Evolutionary conservation across 169 alveolate species (phyloP).

Genomic region (Plasmodium coatneyi): DNA sequence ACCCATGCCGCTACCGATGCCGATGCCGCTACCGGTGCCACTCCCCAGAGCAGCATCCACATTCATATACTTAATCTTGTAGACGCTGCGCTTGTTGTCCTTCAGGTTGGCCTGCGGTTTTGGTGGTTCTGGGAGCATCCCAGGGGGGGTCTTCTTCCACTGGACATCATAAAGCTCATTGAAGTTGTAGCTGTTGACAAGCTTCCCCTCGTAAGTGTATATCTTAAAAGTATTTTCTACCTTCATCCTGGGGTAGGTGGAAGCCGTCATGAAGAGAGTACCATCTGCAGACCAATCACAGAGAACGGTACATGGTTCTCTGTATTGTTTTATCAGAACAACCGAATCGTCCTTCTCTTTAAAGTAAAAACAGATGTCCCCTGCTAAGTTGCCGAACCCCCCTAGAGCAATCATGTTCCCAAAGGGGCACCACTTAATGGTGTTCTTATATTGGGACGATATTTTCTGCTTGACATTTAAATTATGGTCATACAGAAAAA

Average conservation of each 20-base stretch:
- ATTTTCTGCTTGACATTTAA: slow-evolving; percentile 76
- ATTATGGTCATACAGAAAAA: slow-evolving; percentile 77
- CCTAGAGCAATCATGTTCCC: slow-evolving; percentile 85
- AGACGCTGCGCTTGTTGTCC: slow-evolving; percentile 45
- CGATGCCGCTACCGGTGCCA: not conserved
- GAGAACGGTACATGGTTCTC: slow-evolving; percentile 85
- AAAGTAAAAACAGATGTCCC: slow-evolving; percentile 82
- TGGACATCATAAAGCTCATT: slow-evolving; percentile 53
- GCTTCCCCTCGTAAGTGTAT: slow-evolving; percentile 82
- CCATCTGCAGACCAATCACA: slow-evolving; percentile 87
- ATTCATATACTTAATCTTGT: slow-evolving; percentile 11
- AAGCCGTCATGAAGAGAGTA: slow-evolving; percentile 81
- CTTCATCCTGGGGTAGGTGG: slow-evolving; percentile 87
- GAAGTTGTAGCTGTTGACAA: slow-evolving; percentile 49
- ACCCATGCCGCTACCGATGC: not conserved
- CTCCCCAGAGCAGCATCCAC: not conserved
- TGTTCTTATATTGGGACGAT: slow-evolving; percentile 81
- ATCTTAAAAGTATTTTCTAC: slow-evolving; percentile 83
- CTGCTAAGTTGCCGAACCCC: slow-evolving; percentile 86
- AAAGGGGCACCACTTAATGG: slow-evolving; percentile 84
- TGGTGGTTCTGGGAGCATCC: slow-evolving; percentile 7
- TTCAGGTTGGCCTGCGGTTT: slow-evolving; percentile 42
- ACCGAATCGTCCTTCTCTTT: slow-evolving; percentile 74
- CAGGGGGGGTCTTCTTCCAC: slow-evolving; percentile 42
- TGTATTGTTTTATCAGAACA: slow-evolving; percentile 69